Base-by-base conservation (phyloP, 176 grass and related monocot species). In the Carex myosuroides region DNA sequence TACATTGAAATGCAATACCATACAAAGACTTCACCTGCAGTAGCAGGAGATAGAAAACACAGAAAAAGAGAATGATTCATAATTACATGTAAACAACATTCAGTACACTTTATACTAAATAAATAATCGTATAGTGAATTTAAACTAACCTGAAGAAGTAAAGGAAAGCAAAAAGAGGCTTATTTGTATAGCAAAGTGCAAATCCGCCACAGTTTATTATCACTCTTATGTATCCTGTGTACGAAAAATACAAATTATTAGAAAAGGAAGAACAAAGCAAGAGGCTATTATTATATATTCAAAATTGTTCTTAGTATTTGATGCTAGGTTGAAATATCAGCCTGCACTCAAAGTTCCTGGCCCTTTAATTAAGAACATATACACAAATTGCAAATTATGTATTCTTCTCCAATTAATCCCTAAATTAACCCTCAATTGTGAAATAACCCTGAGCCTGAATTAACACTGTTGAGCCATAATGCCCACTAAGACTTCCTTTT, bases 171-270 rank as follows among this genome's bases (percentile, higher is more conserved):
- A 95, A 98, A 50, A 98, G 83, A 39, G 46, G 61, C 84, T 88
- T 95, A 60, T 98, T 79, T 9, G 88, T 88, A 80, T 88, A 88
- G 80, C 91, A 98, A 61, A 90, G 66, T 60, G 85, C 86, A 91
- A 98, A 95, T 84, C 92, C 95, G 77, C 93, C 79, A 78, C 85
- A 90, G 80, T 98, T 98, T 83, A 98, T 86, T 67, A 98, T 91
- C 83, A 98, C 84, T 79, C 95, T 95, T 71, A 98, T 84, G 84
- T 98, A 98, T 37, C 91, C 95, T 95, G 85, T 21, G 81, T 6
- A 53, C 53, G 70, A 69, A 54, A 80, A 32, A 69, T 67, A 65
- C 44, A 59, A 70, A 72, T 10, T 58, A 39, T 68, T 18, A 79
- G 64, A 32, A 56, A 6, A 69, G 18, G 22, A 60, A 79, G 76